These are phyloP conservation scores for Drechmeria coniospora DNA, from an alignment of 2,329 filamentous ascomycete species.

Conservation along the genomic window DNA sequence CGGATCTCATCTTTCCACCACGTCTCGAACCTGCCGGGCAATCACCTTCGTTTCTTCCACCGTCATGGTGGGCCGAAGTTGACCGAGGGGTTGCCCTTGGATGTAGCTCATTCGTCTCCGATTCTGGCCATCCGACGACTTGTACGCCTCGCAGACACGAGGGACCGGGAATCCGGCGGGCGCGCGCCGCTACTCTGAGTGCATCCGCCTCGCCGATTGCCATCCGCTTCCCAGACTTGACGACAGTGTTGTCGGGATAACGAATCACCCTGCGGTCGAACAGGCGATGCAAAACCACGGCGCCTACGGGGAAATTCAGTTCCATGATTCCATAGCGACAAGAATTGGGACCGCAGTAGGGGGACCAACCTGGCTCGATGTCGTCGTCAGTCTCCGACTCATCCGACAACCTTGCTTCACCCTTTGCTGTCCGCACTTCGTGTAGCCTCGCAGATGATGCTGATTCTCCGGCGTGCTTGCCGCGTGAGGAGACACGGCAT, in stretches of 20 bases:
- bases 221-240: constrained; percentile 13
- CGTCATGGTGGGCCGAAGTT: constrained; percentile 11
- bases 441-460: constrained; percentile 5
- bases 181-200: constrained; percentile 6
- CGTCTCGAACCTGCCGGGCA: constrained; percentile 10
- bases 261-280: constrained; percentile 10
- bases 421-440: constrained; percentile 7
- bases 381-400: constrained; percentile 10
- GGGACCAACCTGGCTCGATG: constrained; percentile 8
- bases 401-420: constrained; percentile 9
- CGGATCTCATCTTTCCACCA: constrained; percentile 11
- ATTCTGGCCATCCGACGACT: constrained; percentile 6
- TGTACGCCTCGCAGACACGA: constrained; percentile 5
- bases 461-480: constrained; percentile 6
- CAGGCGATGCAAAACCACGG: constrained; percentile 8
- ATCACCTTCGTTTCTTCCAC: constrained; percentile 8
- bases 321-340: constrained; percentile 2
- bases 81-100: constrained; percentile 10
- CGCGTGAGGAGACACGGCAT: constrained; percentile 6
- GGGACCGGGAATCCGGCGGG: constrained; percentile 10
- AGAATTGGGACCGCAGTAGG: not conserved
- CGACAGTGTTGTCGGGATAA: constrained; percentile 9
- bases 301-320: no score
- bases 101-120: constrained; percentile 12
- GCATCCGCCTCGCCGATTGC: constrained; percentile 12